Percentiles rank a stretch among this genome's conserved stretches.
Conservation (phyloP, 2,329 filamentous ascomycete species). For the Rasamsonia emersonii region DNA sequence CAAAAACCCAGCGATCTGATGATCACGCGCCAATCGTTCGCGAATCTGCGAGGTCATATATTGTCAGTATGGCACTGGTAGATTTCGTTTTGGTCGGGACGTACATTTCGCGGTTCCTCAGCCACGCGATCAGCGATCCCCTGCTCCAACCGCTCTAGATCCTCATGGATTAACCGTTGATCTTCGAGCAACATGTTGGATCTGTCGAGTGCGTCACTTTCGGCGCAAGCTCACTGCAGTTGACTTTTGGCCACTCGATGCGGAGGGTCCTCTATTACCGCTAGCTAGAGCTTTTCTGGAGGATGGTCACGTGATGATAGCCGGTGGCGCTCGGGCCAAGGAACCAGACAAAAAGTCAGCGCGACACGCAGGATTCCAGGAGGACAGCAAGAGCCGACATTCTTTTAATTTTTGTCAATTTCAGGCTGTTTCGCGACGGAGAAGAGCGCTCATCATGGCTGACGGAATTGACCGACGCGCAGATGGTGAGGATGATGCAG, state of each 20-base stretch:
- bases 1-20: conserved; percentile 81
- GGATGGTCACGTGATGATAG: conserved; percentile 16
- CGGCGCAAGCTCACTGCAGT: not conserved
- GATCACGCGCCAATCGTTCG: conserved; percentile 80
- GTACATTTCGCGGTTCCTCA: conserved; percentile 80
- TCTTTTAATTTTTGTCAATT: not conserved
- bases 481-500: conserved; percentile 45
- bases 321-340: conserved; percentile 11
- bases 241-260: not conserved
- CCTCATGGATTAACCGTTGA: conserved; percentile 88
- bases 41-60: conserved; percentile 58
- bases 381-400: conserved; percentile 1
- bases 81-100: conserved; percentile 23
- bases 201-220: not conserved
- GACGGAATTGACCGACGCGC: conserved; percentile 87
- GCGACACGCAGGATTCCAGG: conserved; percentile 3
- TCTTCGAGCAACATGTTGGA: conserved; percentile 74
- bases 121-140: conserved; percentile 81
- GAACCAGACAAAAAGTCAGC: conserved; percentile 17
- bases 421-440: not conserved
- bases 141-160: conserved; percentile 90
- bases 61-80: conserved; percentile 12
- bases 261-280: not conserved
- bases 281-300: conserved; percentile 17
- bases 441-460: conserved; percentile 59